phyloP scores from a whole-genome alignment of 768 basidiomycete genomes.

The Rhodotorula graminis region DNA sequence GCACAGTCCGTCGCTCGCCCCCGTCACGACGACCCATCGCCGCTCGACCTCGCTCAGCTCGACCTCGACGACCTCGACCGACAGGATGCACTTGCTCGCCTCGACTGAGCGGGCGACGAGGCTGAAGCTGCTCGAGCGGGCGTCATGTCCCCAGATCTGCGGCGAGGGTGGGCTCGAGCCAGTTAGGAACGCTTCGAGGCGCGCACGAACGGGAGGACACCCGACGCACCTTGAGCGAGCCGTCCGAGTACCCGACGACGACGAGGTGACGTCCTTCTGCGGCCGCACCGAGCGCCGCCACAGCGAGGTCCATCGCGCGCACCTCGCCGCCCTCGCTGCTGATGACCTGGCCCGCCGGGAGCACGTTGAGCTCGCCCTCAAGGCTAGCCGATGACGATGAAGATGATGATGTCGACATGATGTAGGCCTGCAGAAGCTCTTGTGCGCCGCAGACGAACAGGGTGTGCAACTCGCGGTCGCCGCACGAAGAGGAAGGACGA shows the following conservation, averaged over 20 bases:
- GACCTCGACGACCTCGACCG: not conserved
- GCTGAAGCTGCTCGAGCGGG: not conserved
- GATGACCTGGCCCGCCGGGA: not conserved
- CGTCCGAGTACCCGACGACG: conserved; percentile 17
- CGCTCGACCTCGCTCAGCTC: not conserved
- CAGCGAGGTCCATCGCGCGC: conserved; percentile 21
- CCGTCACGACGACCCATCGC: not conserved
- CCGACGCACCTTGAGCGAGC: conserved; percentile 1
- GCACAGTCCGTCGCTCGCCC: conserved; percentile 10
- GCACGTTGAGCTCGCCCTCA: not conserved
- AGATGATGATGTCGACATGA: not conserved
- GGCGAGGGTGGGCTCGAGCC: not conserved
- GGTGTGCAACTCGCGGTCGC: too few species aligned
- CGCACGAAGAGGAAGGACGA: not conserved
- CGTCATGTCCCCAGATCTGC: not conserved
- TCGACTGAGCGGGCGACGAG: not conserved
- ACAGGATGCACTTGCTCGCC: conserved; percentile 6
- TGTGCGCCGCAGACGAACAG: conserved; percentile 22
- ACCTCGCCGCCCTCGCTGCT: conserved; percentile 22
- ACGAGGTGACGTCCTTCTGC: not conserved
- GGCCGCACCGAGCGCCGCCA: not conserved
- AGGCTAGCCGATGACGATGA: rapidly evolving
- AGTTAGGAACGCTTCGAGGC: too few species aligned
- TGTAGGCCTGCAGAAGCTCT: conserved; percentile 8
- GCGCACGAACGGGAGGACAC: too few species aligned